Evolutionary conservation across 495 filamentous ascomycete species (phyloP).

Genomic region (Trichoderma asperelloides): DNA sequence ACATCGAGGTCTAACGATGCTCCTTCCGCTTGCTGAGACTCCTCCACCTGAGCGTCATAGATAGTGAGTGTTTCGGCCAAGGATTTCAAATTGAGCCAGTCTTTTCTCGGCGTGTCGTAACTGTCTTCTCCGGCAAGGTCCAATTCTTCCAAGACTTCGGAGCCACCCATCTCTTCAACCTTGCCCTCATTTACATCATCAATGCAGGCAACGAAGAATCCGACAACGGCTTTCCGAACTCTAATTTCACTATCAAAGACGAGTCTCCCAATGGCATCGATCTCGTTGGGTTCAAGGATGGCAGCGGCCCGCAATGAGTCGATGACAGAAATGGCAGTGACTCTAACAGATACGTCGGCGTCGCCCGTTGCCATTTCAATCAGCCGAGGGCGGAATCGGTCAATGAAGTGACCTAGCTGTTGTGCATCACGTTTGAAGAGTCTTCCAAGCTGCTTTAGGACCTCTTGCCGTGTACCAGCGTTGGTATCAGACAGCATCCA

Average conservation of each 20-base stretch:
- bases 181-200: constrained; percentile 70
- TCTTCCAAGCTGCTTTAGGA: constrained; percentile 68
- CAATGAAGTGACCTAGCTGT: constrained; percentile 77
- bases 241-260: constrained; percentile 79
- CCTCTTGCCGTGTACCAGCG: constrained; percentile 59
- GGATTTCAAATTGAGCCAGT: constrained; percentile 88
- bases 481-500: constrained; percentile 83
- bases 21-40: constrained; percentile 32
- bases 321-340: constrained; percentile 67
- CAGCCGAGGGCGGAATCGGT: constrained; percentile 75
- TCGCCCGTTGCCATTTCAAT: constrained; percentile 89
- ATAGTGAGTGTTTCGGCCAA: constrained; percentile 72
- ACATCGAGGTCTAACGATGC: constrained; percentile 32
- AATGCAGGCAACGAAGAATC: constrained; percentile 81
- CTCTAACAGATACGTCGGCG: constrained; percentile 66
- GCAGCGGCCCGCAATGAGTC: constrained; percentile 75
- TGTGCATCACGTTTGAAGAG: constrained; percentile 72
- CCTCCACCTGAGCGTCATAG: constrained; percentile 54
- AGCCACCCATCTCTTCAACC: constrained; percentile 72
- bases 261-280: constrained; percentile 73
- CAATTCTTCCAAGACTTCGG: constrained; percentile 50
- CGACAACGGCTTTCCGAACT: constrained; percentile 77
- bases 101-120: constrained; percentile 60
- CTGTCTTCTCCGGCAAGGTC: constrained; percentile 59
- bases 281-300: constrained; percentile 80